These are phyloP conservation scores for Trypanosoma platydactyli DNA, from an alignment of 208 protist genomes.

Conservation along the genomic window DNA sequence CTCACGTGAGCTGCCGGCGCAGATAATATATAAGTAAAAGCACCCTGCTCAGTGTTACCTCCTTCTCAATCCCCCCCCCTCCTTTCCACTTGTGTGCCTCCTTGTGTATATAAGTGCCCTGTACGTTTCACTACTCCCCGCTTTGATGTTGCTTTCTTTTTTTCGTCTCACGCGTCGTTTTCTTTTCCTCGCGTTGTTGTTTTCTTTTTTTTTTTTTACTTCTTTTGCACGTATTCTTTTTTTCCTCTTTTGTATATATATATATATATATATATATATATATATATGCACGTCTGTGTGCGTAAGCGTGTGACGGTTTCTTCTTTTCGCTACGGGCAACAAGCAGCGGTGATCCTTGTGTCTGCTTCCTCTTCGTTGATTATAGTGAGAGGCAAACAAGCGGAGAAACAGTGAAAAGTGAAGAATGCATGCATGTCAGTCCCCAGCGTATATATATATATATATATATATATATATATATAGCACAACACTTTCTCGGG, in stretches of 20 bases:
- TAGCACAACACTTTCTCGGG: too few species aligned
- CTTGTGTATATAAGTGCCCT: not conserved
- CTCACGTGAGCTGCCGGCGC: not conserved
- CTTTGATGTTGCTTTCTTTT: slow-evolving; percentile 7
- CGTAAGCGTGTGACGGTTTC: slow-evolving; percentile 7
- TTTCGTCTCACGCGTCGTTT: not conserved
- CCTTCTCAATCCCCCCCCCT: not conserved
- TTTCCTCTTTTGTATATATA: not conserved
- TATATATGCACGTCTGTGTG: slow-evolving; percentile 10
- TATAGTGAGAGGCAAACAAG: not conserved
- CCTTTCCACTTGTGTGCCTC: not conserved
- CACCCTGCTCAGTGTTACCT: not conserved
- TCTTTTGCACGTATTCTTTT: not conserved
- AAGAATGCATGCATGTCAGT: not conserved
- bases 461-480: too few species aligned
- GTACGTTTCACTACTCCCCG: not conserved
- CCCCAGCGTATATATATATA: too few species aligned
- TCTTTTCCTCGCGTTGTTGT: not conserved
- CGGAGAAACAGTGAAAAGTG: not conserved
- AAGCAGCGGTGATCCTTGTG: not conserved
- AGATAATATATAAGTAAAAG: not conserved
- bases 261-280: slow-evolving; percentile 15
- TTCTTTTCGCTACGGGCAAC: not conserved
- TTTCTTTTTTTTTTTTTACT: slow-evolving; percentile 11
- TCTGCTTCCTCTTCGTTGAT: not conserved